Evolutionary conservation across 257 asterid species (phyloP), one percentile per base, ranked within the genome.

Genomic region (Haberlea rhodopensis): DNA sequence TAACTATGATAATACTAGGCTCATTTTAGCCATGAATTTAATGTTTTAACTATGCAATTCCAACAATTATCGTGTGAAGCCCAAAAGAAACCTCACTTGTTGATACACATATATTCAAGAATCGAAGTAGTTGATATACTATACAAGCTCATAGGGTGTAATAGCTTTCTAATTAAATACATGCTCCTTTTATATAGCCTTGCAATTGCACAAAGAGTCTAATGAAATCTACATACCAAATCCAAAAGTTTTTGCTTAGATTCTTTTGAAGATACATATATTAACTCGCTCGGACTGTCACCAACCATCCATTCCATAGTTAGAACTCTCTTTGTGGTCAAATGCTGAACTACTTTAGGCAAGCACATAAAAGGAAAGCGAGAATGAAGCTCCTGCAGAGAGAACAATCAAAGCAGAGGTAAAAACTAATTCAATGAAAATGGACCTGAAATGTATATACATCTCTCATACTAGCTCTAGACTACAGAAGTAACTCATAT

Each of bases 291-390:
- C 48, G 99, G 97, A 79, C 87, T 87, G 59, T 89, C 99, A 72
- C 99, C 97, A 80, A 49, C 85, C 81, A 92, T 83, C 99, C 99
- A 92, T 71, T 92, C 97, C 97, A 92, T 84, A 53, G 97, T 89
- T 67, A 92, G 80, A 71, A 92, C 85, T 81, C 95, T 80, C 80
- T 78, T 89, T 70, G 80, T 80, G 72, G 78, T 84, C 71, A 92
- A 83, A 78, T 82, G 84, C 62, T 26, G 88, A 70, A 75, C 76
- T 60, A 92, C 84, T 81, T 87, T 86, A 32, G 99, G 97, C 57
- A 74, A 73, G 68, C 75, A 58, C 45, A 92, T 89, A 77, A 89
- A 89, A 25, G 85, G 65, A 77, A 70, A 85, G 59, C 64, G 77
- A 73, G 96, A 85, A 73, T 89, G 99, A 57, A 69, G 85, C 74